These are phyloP conservation scores for Entomophthora muscae DNA, from an alignment of 371 early-diverging fungal species.

Conservation along the genomic window DNA sequence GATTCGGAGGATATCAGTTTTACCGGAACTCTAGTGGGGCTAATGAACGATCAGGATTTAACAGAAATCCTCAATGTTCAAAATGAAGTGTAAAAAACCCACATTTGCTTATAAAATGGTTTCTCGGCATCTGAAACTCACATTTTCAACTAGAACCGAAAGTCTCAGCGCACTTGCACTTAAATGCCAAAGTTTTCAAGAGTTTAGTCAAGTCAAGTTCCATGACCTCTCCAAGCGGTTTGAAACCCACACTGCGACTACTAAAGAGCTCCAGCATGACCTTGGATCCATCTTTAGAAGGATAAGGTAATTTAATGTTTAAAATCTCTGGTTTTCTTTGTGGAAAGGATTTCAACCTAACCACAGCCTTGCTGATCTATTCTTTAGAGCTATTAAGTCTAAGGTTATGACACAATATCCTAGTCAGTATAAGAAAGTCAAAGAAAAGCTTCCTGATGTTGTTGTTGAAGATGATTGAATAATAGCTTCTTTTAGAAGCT, in stretches of 20 bases:
- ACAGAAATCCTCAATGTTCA: not conserved
- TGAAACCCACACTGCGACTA: not conserved
- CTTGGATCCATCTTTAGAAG: not conserved
- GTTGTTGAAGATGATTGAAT: not conserved
- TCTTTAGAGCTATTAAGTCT: not conserved
- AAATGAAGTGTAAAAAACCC: not conserved
- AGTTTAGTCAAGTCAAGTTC: not conserved
- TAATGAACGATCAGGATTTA: not conserved
- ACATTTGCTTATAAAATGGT: not conserved
- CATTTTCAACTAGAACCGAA: not conserved
- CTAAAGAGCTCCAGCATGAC: not conserved
- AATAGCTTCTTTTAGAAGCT: no score
- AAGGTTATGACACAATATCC: not conserved
- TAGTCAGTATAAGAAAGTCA: not conserved
- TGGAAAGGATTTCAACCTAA: not conserved
- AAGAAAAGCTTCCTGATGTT: not conserved
- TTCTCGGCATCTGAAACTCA: not conserved
- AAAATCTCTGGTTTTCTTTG: not conserved
- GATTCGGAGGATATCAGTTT: not conserved
- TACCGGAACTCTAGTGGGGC: not conserved
- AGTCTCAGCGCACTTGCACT: not conserved
- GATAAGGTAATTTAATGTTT: not conserved
- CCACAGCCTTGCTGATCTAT: not conserved
- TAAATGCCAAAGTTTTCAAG: not conserved
- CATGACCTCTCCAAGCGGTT: not conserved